Percentiles rank a stretch among this genome's conserved stretches.
Conservation (phyloP, 2,329 filamentous ascomycete species). For the Colletotrichum liaoningense region DNA sequence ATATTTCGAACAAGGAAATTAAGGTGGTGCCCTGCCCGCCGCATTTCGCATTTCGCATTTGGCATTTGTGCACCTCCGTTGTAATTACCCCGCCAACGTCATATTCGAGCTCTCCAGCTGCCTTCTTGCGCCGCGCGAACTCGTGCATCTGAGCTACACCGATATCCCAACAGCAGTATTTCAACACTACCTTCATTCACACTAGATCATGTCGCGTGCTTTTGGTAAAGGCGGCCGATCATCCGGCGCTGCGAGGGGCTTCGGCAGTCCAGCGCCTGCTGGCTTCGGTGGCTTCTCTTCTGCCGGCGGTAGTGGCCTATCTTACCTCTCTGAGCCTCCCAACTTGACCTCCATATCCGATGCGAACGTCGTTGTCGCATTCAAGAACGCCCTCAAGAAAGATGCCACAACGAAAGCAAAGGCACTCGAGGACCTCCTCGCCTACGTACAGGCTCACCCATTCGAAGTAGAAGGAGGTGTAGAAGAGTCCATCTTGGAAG, state of each 20-base stretch:
- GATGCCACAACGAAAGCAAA: slow-evolving; percentile 93
- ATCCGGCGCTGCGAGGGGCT: slow-evolving; percentile 30
- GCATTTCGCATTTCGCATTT: slow-evolving; percentile 16
- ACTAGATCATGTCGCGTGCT: slow-evolving; percentile 31
- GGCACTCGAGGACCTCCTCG: slow-evolving; percentile 85
- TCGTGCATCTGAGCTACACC: neutral
- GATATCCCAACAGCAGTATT: neutral
- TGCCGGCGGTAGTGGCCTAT: slow-evolving; percentile 67
- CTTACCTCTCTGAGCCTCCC: slow-evolving; percentile 88
- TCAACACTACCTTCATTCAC: neutral
- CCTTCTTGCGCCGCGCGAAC: slow-evolving; percentile 1
- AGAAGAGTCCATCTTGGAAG: slow-evolving; percentile 86
- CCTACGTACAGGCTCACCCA: slow-evolving; percentile 67
- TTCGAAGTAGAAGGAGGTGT: slow-evolving; percentile 69
- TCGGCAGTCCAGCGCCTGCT: slow-evolving; percentile 17
- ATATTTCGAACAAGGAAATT: neutral
- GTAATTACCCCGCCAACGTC: slow-evolving; percentile 32
- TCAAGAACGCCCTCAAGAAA: slow-evolving; percentile 94
- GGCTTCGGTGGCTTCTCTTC: slow-evolving; percentile 57
- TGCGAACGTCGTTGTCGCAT: slow-evolving; percentile 85
- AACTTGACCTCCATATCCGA: slow-evolving; percentile 83
- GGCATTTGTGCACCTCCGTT: slow-evolving; percentile 4
- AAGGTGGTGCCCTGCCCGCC: neutral
- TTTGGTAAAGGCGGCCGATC: slow-evolving; percentile 33
- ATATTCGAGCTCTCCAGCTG: slow-evolving; percentile 21